Base-by-base conservation (phyloP, 1,284 basidiomycete species). In the Ceratobasidium sp. region DNA sequence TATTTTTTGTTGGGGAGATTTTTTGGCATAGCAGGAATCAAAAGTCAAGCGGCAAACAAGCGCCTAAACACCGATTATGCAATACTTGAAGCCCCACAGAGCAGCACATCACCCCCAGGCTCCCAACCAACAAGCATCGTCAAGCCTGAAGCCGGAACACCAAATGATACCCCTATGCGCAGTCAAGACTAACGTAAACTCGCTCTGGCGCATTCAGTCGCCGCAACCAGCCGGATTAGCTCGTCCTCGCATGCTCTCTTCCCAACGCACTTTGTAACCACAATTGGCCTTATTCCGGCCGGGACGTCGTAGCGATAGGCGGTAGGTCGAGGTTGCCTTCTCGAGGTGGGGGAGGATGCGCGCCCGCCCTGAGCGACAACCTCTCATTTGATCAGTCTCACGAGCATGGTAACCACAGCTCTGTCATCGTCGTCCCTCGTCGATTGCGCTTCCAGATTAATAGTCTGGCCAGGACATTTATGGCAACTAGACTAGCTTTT, bases 371-470 rank as follows among this genome's bases (percentile, higher is more conserved):
- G 65, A 67, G 44, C 65, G 49, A 51, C 44, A 29, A 25, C 32
- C 65, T 65, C 71, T 44, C 46, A 65, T 56, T 64, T 74, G 71
- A 54, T 65, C 62, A 49, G 32, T 67, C 71, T 74, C 71, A 54
- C 51, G 71, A 40, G 61, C 71, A 65, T 65, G 71, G 71, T 74
- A 64, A 74, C 71, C 71, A 65, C 11, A 15, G 34, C 61, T 44
- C 61, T 65, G 59, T 74, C 71, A 65, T 74, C 51, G 71, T 65
- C 44, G 54, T 56, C 44, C 37, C 71, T 65, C 56, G 29, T 73
- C 52, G 34, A 74, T 64, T 65, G 40, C 37, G 46, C 46, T 74
- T 65, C 71, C 71, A 25, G 29, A 61, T 65, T 51, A 65, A 43
- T 74, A 51, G 34, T 34, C 49, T 52, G 13, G 34, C 71, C 59